phyloP scores from a whole-genome alignment of 495 filamentous ascomycete species.

The Neurospora sp. region DNA sequence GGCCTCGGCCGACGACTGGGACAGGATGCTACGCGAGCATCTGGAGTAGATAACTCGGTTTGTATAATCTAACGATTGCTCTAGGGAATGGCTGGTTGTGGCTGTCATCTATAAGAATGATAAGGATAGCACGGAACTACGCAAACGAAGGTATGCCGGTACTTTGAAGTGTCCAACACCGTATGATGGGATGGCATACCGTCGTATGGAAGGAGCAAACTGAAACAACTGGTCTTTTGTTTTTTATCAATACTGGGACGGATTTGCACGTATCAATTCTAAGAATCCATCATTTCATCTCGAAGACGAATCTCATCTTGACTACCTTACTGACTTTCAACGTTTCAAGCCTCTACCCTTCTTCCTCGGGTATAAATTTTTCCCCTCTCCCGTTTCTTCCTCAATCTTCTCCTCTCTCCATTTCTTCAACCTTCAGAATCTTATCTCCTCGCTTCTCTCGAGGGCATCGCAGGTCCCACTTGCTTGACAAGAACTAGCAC shows the following conservation, averaged over 20 bases:
- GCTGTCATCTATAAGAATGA: neutral
- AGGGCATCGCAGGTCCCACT: neutral
- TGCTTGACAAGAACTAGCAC: neutral
- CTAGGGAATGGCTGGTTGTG: neutral
- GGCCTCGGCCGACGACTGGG: neutral
- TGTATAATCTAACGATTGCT: neutral
- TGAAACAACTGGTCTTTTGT: neutral
- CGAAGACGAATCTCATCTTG: neutral
- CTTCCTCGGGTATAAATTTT: neutral
- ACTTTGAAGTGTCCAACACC: neutral
- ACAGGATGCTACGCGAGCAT: neutral
- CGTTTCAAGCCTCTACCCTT: neutral
- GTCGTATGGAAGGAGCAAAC: neutral
- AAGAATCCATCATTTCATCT: neutral
- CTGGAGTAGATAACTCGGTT: neutral
- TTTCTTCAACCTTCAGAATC: neutral
- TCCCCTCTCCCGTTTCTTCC: neutral
- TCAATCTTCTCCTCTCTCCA: neutral
- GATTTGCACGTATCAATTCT: neutral
- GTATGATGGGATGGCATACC: neutral
- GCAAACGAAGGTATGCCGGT: neutral
- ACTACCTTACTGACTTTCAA: neutral
- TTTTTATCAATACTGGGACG: neutral
- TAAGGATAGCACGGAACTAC: neutral
- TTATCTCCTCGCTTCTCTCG: neutral